Evolutionary conservation across 257 asterid genomes (phyloP).

Genomic region (Plectranthus barbatus): DNA sequence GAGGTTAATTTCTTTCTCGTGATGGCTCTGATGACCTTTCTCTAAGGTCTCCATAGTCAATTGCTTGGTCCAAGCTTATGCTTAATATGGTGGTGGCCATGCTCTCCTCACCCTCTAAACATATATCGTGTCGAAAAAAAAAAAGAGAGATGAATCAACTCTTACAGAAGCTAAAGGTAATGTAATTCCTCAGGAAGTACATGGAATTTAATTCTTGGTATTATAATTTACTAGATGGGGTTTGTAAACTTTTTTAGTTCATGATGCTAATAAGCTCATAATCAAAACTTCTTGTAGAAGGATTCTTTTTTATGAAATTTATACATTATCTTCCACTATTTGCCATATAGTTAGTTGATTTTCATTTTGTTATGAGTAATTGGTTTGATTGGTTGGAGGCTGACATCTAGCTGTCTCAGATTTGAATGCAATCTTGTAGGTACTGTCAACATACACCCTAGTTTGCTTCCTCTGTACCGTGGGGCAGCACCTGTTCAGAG

Average conservation of each 20-base stretch:
- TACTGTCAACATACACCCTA: conserved; percentile 89
- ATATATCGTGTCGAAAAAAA: neutral
- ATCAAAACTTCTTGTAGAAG: neutral
- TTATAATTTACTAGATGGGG: neutral
- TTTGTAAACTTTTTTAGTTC: neutral
- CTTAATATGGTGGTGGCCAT: neutral
- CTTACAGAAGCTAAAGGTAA: neutral
- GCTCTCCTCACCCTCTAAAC: neutral
- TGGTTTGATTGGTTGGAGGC: conserved; percentile 1
- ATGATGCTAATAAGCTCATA: neutral
- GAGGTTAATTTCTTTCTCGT: neutral
- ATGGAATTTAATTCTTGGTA: neutral
- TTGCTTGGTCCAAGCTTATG: neutral
- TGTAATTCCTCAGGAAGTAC: neutral
- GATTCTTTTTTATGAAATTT: neutral
- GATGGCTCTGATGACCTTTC: neutral
- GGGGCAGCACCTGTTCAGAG: conserved; percentile 99
- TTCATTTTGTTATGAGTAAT: neutral
- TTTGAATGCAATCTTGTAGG: conserved; percentile 46
- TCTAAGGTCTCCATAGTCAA: neutral
- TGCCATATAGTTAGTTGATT: neutral
- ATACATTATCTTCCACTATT: neutral
- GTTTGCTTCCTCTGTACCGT: conserved; percentile 89
- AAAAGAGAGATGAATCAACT: neutral
- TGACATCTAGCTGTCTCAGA: conserved; percentile 26